Evolutionary conservation across 2,329 filamentous ascomycete species (phyloP).

Genomic region (Berkeleyomyces basicola): DNA sequence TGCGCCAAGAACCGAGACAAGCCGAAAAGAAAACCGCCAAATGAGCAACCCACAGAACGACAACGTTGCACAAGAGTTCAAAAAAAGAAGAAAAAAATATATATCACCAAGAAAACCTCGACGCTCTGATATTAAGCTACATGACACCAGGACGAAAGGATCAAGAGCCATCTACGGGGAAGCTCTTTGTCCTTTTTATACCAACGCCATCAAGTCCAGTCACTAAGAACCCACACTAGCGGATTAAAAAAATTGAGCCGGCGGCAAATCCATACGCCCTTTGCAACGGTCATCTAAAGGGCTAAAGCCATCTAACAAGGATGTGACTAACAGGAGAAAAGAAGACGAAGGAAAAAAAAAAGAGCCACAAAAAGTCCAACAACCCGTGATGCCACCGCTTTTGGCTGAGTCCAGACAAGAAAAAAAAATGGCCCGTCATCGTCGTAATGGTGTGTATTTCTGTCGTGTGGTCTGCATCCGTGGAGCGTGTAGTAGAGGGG

Average conservation of each 20-base stretch:
- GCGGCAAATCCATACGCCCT: neutral
- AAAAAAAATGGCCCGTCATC: no score
- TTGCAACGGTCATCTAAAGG: no score
- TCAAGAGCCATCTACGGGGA: neutral
- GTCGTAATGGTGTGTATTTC: no score
- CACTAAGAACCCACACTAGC: neutral
- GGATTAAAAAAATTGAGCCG: neutral
- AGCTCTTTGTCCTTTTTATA: neutral
- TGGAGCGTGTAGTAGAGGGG: no score
- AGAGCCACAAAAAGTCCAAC: no score
- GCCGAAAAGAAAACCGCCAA: neutral
- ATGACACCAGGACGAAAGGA: neutral
- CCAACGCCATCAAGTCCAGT: neutral
- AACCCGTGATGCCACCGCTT: no score
- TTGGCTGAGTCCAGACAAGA: no score
- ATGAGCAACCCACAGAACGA: neutral
- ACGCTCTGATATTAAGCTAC: neutral
- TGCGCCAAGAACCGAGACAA: neutral
- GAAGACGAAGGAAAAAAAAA: no score
- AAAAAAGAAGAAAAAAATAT: neutral
- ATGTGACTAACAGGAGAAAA: no score
- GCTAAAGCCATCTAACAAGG: no score
- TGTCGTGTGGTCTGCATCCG: no score
- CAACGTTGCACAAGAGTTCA: neutral
- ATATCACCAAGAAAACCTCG: neutral